Base-by-base conservation (phyloP, 495 filamentous ascomycete genomes). In the Podospora conica region DNA sequence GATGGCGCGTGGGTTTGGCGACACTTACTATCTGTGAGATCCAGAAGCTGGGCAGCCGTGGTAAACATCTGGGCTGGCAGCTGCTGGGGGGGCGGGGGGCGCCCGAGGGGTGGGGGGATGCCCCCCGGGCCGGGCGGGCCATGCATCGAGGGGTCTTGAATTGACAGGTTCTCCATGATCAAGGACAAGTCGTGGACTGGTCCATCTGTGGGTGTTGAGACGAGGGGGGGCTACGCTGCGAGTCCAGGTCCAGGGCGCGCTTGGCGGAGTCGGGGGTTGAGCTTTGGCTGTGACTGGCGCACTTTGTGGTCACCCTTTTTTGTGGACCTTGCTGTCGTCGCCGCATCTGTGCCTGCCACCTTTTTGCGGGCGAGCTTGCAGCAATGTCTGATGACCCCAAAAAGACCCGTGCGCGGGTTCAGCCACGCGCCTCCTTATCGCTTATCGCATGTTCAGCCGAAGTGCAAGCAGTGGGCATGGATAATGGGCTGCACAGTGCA, bases 1-100 rank as follows among this genome's bases (percentile, higher is more conserved):
- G 9, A 59, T 28, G 3, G 56, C n/a, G 24, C 48, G n/a, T 20
- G 58, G 56, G 25, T 9, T 25, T 23, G n/a, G 5, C 21, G 2
- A 15, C 1, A 1, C 90, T 82, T 85, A 98, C 94, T 98, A 79
- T 98, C 95, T 68, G 95, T 97, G 70, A 98, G 83, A 76, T 98
- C 95, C 48, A 98, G 78, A 55, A 98, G 80, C 77, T 97, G 94
- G 60, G 95, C 92, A 55, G 95, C 93, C 3, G 95, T 98, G 18
- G 96, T 97, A 81, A 98, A 98, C 93, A 98, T 97, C 81, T 98
- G 91, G 57, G 87, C 86, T 5, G 87, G 90, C 40, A 92, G 79
- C 67, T 87, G 85, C 69, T 84, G 84, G 53, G 81, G 78, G 31
- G 78, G 82, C 23, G 75, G 78, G 29, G 76, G 77, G 18, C 76